These are phyloP conservation scores for Elsinoe necatrix DNA, from an alignment of 2,329 filamentous ascomycete species.

Conservation along the genomic window DNA sequence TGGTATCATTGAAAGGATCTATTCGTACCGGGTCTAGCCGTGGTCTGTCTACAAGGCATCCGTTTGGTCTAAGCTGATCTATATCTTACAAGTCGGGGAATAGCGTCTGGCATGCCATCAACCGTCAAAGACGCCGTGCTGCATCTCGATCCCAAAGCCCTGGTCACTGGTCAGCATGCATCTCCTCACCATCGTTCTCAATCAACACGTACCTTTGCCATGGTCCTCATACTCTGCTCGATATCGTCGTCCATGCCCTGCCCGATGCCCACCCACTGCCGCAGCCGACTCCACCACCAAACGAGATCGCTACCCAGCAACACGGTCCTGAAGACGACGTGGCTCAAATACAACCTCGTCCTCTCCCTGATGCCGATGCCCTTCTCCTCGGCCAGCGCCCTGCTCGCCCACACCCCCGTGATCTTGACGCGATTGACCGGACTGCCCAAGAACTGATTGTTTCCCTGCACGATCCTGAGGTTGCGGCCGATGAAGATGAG, in stretches of 20 bases:
- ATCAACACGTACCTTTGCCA: slow-evolving; percentile 54
- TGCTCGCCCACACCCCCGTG: slow-evolving; percentile 80
- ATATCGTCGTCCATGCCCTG: slow-evolving; percentile 91
- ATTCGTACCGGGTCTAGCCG: not conserved
- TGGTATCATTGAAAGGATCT: not conserved
- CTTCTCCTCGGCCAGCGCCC: slow-evolving; percentile 68
- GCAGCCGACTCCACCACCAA: slow-evolving; percentile 72
- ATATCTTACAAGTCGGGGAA: not conserved
- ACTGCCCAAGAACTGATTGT: slow-evolving; percentile 82
- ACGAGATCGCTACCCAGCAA: slow-evolving; percentile 67
- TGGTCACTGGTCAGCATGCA: slow-evolving; percentile 17
- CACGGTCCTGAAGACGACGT: slow-evolving; percentile 74
- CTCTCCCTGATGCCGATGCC: slow-evolving; percentile 56
- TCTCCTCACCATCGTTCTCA: not conserved
- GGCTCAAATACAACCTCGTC: slow-evolving; percentile 61
- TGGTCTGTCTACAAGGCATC: not conserved
- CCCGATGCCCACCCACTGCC: slow-evolving; percentile 67
- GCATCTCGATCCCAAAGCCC: slow-evolving; percentile 83
- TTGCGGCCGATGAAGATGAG: slow-evolving; percentile 89
- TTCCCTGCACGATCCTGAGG: slow-evolving; percentile 84
- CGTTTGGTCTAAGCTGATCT: too few species aligned
- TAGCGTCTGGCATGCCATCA: slow-evolving; percentile 32
- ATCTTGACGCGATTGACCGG: slow-evolving; percentile 90
- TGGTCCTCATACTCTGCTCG: slow-evolving; percentile 74
- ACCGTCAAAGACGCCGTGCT: slow-evolving; percentile 82